Evolutionary conservation across 306 rosid species (phyloP).

Genomic region (Vigna radiata): DNA sequence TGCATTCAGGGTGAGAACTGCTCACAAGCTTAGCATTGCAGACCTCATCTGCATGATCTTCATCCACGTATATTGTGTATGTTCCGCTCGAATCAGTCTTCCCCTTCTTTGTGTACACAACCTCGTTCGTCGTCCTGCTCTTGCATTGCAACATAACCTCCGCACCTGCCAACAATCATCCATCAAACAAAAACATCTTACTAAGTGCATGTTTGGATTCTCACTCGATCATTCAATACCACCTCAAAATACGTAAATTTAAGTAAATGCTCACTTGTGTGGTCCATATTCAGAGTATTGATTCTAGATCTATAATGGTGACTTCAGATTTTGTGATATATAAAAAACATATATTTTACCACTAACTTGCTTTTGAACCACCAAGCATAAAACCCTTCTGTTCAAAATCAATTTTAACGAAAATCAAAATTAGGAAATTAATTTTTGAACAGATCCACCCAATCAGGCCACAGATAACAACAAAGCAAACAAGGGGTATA

Average conservation of each 20-base stretch:
- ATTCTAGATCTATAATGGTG: not conserved
- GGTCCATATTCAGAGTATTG: not conserved
- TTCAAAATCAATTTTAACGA: not conserved
- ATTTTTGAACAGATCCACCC: not conserved
- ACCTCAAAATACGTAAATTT: not conserved
- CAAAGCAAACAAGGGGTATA: not conserved
- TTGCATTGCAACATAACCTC: constrained; percentile 79
- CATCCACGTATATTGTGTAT: constrained; percentile 56
- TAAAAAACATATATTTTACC: not conserved
- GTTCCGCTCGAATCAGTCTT: constrained; percentile 66
- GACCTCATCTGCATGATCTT: constrained; percentile 72
- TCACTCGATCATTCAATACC: not conserved
- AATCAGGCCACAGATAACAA: not conserved
- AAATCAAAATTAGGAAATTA: not conserved
- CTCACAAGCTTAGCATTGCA: constrained; percentile 74
- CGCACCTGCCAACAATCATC: constrained; percentile 62
- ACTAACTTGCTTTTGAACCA: not conserved
- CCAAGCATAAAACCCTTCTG: not conserved
- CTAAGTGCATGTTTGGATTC: not conserved
- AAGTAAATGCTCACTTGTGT: not conserved
- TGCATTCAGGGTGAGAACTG: constrained; percentile 66
- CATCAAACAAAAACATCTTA: not conserved
- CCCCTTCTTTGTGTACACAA: constrained; percentile 60
- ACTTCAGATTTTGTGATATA: not conserved
- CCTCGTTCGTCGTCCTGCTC: constrained; percentile 47